A percentile compares a stretch with the other conserved stretches of the same genome.
Evolutionary conservation across 768 basidiomycete genomes (phyloP).

Genomic region (Cubamyces lactineus): DNA sequence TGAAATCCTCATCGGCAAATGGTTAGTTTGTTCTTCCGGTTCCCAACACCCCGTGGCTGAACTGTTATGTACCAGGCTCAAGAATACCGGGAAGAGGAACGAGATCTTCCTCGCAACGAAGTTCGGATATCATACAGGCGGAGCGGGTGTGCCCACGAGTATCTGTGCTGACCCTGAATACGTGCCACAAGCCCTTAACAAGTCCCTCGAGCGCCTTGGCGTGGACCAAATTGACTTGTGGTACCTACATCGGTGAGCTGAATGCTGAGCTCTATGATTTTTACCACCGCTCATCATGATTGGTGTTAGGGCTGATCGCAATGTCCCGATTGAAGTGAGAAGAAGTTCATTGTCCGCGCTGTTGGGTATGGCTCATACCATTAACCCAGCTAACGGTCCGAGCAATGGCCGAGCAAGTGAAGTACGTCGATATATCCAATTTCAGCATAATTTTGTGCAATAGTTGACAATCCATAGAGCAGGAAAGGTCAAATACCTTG

Average conservation of each 20-base stretch:
- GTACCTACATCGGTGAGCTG: conserved; percentile 41
- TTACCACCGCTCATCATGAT: conserved; percentile 17
- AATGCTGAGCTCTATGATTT: conserved; percentile 5
- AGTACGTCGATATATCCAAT: conserved; percentile 18
- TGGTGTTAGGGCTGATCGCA: conserved; percentile 27
- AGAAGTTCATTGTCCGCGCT: neutral
- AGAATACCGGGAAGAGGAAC: conserved; percentile 51
- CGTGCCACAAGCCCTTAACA: conserved; percentile 41
- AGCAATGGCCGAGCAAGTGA: conserved; percentile 35
- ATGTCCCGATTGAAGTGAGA: conserved; percentile 31
- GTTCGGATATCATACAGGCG: conserved; percentile 43
- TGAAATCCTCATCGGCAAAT: conserved; percentile 48
- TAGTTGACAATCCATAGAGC: conserved; percentile 27
- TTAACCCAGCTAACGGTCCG: conserved; percentile 23
- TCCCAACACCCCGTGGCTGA: neutral
- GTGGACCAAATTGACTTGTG: conserved; percentile 44
- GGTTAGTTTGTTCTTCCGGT: conserved; percentile 21
- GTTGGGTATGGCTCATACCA: neutral
- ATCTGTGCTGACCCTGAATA: conserved; percentile 46
- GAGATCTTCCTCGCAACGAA: conserved; percentile 69
- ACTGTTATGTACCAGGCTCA: conserved; percentile 43
- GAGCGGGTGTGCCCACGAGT: neutral
- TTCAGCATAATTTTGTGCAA: too few species aligned
- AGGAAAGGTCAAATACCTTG: conserved; percentile 35
- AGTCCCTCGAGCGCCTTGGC: conserved; percentile 43